Conservation (phyloP, 768 basidiomycete species). For the Pulveroboletus sp. region DNA sequence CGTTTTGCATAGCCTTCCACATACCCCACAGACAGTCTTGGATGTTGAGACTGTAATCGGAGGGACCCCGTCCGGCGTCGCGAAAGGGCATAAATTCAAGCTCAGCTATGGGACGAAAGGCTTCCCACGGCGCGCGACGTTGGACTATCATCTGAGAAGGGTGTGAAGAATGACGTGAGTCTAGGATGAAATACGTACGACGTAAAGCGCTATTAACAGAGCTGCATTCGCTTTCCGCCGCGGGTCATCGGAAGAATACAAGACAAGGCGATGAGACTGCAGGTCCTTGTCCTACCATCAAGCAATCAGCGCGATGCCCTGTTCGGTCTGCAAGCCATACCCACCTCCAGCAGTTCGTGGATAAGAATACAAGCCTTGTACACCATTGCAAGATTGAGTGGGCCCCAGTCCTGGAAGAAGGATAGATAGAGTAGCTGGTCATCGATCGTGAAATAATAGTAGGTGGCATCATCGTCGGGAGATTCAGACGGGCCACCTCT, state of each 20-base stretch:
- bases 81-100: slow-evolving; percentile 93
- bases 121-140: slow-evolving; percentile 86
- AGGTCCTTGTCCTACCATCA: slow-evolving; percentile 65
- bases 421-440: slow-evolving; percentile 88
- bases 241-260: slow-evolving; percentile 86
- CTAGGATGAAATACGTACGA: slow-evolving; percentile 49
- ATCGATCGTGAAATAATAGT: slow-evolving; percentile 92
- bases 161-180: slow-evolving; percentile 16
- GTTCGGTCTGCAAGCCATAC: slow-evolving; percentile 20
- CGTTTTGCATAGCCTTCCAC: slow-evolving; percentile 88
- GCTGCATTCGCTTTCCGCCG: slow-evolving; percentile 91
- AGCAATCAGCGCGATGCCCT: slow-evolving; percentile 19
- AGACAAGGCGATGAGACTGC: slow-evolving; percentile 65
- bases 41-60: slow-evolving; percentile 89
- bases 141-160: slow-evolving; percentile 81
- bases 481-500: slow-evolving; percentile 57
- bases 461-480: slow-evolving; percentile 69
- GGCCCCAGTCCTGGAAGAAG: slow-evolving; percentile 95
- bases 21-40: slow-evolving; percentile 89
- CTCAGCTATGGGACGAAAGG: slow-evolving; percentile 89
- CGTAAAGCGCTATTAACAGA: slow-evolving; percentile 88
- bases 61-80: slow-evolving; percentile 88
- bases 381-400: slow-evolving; percentile 87
- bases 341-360: slow-evolving; percentile 80
- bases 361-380: slow-evolving; percentile 90